Conservation (phyloP, 2,329 filamentous ascomycete genomes). For the Ambrosiella xylebori region DNA sequence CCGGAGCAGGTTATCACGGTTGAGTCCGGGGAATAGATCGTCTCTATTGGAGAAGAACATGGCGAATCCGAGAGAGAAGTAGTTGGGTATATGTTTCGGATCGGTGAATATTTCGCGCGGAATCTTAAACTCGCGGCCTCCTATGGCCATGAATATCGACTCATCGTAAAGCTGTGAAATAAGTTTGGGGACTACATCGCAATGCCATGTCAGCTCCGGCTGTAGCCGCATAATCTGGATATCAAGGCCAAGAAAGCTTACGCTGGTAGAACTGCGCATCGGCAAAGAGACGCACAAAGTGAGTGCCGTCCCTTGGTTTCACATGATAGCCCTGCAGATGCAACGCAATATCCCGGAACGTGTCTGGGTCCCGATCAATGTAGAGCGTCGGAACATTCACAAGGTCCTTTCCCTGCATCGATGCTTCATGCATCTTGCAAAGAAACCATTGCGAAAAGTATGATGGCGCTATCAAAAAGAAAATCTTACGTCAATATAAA, state of each 20-base stretch:
- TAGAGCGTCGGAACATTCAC: slow-evolving; percentile 58
- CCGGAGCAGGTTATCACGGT: slow-evolving; percentile 60
- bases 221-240: not conserved
- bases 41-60: slow-evolving; percentile 68
- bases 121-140: slow-evolving; percentile 73
- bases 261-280: slow-evolving; percentile 89
- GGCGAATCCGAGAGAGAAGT: slow-evolving; percentile 80
- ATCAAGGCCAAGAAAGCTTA: slow-evolving; percentile 21
- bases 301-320: slow-evolving; percentile 58
- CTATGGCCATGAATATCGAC: slow-evolving; percentile 83
- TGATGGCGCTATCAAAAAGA: slow-evolving; percentile 50
- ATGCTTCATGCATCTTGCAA: slow-evolving; percentile 54
- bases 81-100: slow-evolving; percentile 86
- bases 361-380: slow-evolving; percentile 81
- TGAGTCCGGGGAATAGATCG: slow-evolving; percentile 73
- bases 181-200: slow-evolving; percentile 54
- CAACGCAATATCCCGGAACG: slow-evolving; percentile 74
- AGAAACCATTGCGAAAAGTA: slow-evolving; percentile 93
- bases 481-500: slow-evolving; percentile 1
- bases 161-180: slow-evolving; percentile 84
- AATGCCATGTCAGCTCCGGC: not conserved
- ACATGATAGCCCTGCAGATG: slow-evolving; percentile 90
- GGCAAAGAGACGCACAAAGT: slow-evolving; percentile 84
- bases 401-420: slow-evolving; percentile 33
- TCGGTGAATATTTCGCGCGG: slow-evolving; percentile 71